phyloP scores from a whole-genome alignment of 371 early-diverging fungal species.

The Furculomyces boomerangus region DNA sequence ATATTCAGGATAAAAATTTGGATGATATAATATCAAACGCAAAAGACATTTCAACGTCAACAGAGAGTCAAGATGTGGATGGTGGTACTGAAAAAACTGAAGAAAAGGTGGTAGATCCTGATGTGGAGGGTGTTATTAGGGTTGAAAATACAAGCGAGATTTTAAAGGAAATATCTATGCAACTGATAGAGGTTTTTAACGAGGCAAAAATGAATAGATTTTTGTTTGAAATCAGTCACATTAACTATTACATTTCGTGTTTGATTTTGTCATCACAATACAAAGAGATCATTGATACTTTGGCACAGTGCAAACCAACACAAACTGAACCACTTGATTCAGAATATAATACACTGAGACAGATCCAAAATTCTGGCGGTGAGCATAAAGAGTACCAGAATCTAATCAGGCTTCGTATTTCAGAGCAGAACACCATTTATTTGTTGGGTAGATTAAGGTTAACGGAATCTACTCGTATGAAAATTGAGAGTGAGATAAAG shows the following conservation, averaged over 20 bases:
- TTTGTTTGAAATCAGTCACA: not conserved
- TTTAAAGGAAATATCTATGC: not conserved
- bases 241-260: slow-evolving; percentile 2
- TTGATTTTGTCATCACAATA: not conserved
- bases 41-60: not conserved
- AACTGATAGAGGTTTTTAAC: not conserved
- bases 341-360: not conserved
- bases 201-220: not conserved
- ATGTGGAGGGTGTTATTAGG: not conserved
- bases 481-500: not conserved
- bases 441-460: not conserved
- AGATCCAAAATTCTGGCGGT: not conserved
- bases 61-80: not conserved
- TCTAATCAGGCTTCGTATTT: not conserved
- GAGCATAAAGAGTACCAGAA: no score
- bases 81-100: not conserved
- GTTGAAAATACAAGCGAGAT: not conserved
- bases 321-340: not conserved
- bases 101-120: not conserved
- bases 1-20: not conserved
- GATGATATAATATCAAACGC: not conserved
- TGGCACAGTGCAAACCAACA: not conserved
- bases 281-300: not conserved
- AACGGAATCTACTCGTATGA: not conserved
- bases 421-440: not conserved